Evolutionary conservation across 2,329 filamentous ascomycete species (phyloP).

Genomic region (Cucurbitaria berberidis): DNA sequence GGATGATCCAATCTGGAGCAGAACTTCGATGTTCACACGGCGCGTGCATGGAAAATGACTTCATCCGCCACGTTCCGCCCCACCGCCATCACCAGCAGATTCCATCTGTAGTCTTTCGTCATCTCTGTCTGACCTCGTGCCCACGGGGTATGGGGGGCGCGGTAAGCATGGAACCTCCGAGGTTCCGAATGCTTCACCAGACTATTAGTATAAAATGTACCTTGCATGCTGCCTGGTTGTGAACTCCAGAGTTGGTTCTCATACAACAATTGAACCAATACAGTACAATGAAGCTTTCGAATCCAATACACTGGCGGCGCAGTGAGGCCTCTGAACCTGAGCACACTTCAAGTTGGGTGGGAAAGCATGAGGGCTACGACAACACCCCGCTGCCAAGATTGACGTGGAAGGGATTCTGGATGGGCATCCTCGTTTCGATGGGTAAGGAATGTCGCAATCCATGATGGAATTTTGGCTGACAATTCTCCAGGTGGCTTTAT

Average conservation of each 20-base stretch:
- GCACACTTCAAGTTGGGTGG: conserved; percentile 19
- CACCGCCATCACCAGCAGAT: conserved; percentile 6
- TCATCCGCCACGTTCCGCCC: conserved; percentile 15
- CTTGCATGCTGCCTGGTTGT: not conserved
- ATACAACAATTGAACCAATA: not conserved
- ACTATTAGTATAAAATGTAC: conserved; percentile 3
- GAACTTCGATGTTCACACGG: not conserved
- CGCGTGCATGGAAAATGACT: conserved; percentile 6
- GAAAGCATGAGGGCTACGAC: conserved; percentile 32
- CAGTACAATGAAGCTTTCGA: conserved; percentile 20
- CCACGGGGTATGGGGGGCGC: conserved; percentile 5
- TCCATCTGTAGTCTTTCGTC: not conserved
- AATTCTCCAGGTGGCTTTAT: conserved; percentile 36
- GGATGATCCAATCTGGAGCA: not conserved
- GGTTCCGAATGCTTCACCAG: conserved; percentile 1
- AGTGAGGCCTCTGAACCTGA: conserved; percentile 19
- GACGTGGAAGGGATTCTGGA: conserved; percentile 27
- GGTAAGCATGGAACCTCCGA: conserved; percentile 1
- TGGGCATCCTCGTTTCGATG: conserved; percentile 42
- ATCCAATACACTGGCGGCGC: conserved; percentile 23
- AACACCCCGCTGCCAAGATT: conserved; percentile 29
- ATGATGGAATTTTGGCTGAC: conserved; percentile 1
- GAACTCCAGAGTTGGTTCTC: not conserved
- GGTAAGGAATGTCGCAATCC: conserved; percentile 11
- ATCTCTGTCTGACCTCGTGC: conserved; percentile 9